Conservation (phyloP, 139 green algal genomes). For the Penium margaritaceum region DNA sequence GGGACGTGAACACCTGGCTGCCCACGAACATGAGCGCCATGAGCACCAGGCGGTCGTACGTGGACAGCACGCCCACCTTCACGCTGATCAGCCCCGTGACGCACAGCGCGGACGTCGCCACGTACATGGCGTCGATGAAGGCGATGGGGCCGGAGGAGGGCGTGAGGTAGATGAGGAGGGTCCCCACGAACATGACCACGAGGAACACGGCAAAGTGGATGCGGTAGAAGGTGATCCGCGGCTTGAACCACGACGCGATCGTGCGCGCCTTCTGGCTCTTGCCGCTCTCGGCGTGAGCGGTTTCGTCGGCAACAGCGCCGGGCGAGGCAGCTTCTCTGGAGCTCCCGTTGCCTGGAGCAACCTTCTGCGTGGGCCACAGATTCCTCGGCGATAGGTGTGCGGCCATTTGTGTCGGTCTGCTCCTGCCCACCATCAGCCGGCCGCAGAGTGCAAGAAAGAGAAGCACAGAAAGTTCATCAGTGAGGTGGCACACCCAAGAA, state of each 20-base stretch:
- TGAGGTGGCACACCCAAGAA: too few species aligned
- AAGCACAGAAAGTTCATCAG: too few species aligned
- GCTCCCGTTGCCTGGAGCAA: too few species aligned
- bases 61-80: constrained; percentile 22
- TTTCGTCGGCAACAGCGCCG: too few species aligned
- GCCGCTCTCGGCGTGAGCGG: too few species aligned
- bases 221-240: constrained; percentile 20
- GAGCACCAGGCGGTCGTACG: constrained; percentile 7
- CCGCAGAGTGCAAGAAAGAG: too few species aligned
- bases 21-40: constrained; percentile 20
- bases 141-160: constrained; percentile 9
- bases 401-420: too few species aligned
- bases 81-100: constrained; percentile 14
- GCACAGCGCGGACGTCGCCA: background rate
- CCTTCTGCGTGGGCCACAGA: too few species aligned
- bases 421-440: too few species aligned
- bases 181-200: constrained; percentile 23
- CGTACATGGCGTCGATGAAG: constrained; percentile 37
- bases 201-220: constrained; percentile 27
- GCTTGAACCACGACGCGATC: background rate
- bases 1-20: constrained; percentile 33
- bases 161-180: constrained; percentile 19
- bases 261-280: too few species aligned
- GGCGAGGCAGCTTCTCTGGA: too few species aligned
- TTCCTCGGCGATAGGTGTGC: too few species aligned